Base-by-base conservation (phyloP, 768 basidiomycete species). In the Tricholoma terreum region DNA sequence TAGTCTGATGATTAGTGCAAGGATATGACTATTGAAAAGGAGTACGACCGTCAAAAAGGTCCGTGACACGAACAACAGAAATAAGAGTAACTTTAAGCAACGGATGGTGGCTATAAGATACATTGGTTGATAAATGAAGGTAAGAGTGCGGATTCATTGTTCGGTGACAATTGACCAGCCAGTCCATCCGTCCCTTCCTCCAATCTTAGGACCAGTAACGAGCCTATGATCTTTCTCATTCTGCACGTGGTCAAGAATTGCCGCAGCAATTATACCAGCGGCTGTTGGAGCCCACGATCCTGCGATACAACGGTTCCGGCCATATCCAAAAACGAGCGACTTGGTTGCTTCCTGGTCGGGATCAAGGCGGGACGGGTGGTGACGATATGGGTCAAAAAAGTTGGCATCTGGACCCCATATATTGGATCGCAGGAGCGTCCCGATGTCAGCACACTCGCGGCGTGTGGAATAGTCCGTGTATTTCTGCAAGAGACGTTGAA, bases 231-330 rank as follows among this genome's bases (percentile, higher is more conserved):
- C 64, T 3, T 66, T 60, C 1, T 65, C 70, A 24, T 72, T 65
- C 50, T 55, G 51, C 11, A 78, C 40, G 10, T 65, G 67, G 21
- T 76, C 71, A 3, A 83, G 55, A 4, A 83, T 58, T 11, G 71
- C 74, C 0, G 75, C 79, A 3, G 74, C 73, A 27, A 86, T 71
- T 1, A 84, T 58, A 0, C 73, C 84, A 2, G 77, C 80, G 1
- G 81, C 80, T 50, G 79, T 73, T 1, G 82, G 78, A 6, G 81
- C 84, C 77, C 83, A 84, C 3, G 65, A 68, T 15, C 63, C 63
- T 0, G 80, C 84, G 7, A 79, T 71, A 50, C 83, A 84, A n/a
- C 69, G 62, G 52, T 84, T 61, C 10, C 69, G 69, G 1, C 81
- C 81, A 50, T 65, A 61, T 1, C 85, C 85, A 61, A 87, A 87